These are phyloP conservation scores for Gamarada debralockiae DNA, from an alignment of 495 filamentous ascomycete species.

Conservation along the genomic window DNA sequence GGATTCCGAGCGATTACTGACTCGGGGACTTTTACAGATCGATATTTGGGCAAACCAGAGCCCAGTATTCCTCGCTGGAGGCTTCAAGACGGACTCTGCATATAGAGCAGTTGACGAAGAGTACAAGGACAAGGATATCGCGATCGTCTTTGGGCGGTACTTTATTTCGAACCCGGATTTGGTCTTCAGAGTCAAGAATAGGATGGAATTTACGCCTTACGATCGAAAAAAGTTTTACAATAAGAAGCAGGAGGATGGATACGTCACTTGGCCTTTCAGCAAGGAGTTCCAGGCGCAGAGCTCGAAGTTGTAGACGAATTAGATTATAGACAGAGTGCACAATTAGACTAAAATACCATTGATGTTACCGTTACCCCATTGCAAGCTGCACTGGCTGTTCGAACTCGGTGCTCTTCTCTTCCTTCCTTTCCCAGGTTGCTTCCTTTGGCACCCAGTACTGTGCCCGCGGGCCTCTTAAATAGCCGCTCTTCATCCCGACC, in stretches of 20 bases:
- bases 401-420: background rate
- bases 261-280: background rate
- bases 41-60: conserved; percentile 40
- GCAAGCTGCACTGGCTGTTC: background rate
- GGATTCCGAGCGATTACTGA: too few relatives aligned
- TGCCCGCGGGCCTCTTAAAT: too few relatives aligned
- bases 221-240: conserved; percentile 12
- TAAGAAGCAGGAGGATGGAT: conserved; percentile 16
- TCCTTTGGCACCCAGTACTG: too few relatives aligned
- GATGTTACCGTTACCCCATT: background rate
- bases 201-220: conserved; percentile 3
- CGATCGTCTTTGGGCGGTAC: conserved; percentile 10
- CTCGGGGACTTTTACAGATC: conserved; percentile 22
- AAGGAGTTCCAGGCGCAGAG: conserved; percentile 1
- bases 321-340: background rate
- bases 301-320: background rate
- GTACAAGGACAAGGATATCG: conserved; percentile 29
- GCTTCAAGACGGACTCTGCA: conserved; percentile 46
- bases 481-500: too few relatives aligned
- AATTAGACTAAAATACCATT: background rate
- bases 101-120: conserved; percentile 46
- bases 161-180: conserved; percentile 17
- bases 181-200: background rate
- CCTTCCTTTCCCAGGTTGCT: too few relatives aligned
- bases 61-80: conserved; percentile 61